A percentile compares a stretch with the other conserved stretches of the same genome.
phyloP scores from a whole-genome alignment of 176 grass and related monocot genomes.

The Aegilops bicornis region DNA sequence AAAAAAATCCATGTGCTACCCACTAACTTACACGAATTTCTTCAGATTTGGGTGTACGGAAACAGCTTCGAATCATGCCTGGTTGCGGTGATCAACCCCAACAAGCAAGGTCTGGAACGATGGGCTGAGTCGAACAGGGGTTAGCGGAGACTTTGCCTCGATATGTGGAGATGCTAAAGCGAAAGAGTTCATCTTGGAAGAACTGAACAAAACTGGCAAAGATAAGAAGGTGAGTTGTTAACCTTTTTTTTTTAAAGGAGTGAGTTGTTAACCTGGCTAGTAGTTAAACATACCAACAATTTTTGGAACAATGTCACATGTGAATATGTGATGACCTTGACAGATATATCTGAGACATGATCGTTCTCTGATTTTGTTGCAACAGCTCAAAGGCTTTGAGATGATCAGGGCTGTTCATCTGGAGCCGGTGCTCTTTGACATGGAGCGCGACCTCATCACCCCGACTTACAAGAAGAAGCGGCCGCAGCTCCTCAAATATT shows the following conservation, averaged over 20 bases:
- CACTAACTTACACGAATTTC: not conserved
- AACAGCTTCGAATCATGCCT: constrained; percentile 96
- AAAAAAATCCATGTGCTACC: not conserved
- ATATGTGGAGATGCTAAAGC: constrained; percentile 62
- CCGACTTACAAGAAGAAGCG: constrained; percentile 98
- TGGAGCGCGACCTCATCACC: constrained; percentile 88
- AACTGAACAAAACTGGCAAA: constrained; percentile 68
- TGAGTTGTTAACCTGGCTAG: not conserved
- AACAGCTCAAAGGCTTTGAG: constrained; percentile 95
- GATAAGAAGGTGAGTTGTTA: constrained; percentile 62
- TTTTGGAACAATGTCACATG: not conserved
- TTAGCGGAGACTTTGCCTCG: constrained; percentile 52
- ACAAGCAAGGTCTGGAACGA: constrained; percentile 60
- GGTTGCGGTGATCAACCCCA: constrained; percentile 80
- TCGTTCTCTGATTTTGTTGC: constrained; percentile 20
- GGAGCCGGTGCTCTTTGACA: constrained; percentile 71
- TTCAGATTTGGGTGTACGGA: constrained; percentile 91
- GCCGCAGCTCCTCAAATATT: constrained; percentile 82
- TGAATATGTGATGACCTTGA: not conserved
- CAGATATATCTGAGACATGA: constrained; percentile 13
- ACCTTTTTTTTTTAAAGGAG: not conserved
- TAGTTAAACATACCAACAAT: not conserved
- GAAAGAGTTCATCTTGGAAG: constrained; percentile 70
- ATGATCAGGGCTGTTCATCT: constrained; percentile 88
- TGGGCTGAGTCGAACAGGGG: constrained; percentile 74